phyloP scores from a whole-genome alignment of 148 eudicot species.

The Gaultheria prostrata region DNA sequence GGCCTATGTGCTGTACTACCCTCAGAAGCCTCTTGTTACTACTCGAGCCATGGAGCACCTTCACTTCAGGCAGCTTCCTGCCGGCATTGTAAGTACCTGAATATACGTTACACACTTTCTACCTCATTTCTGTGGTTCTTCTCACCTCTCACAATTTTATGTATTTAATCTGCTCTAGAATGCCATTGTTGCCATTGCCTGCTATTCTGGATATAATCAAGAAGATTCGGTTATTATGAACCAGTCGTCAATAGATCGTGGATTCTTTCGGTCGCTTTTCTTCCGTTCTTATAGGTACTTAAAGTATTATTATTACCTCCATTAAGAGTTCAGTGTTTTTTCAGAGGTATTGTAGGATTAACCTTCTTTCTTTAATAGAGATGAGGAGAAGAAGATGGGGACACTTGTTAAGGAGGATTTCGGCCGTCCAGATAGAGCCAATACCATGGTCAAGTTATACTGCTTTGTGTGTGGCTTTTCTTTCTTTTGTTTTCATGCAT shows the following conservation, averaged over 20 bases:
- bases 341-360: not conserved
- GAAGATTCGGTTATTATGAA: slow-evolving; percentile 99
- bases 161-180: slow-evolving; percentile 41
- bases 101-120: not conserved
- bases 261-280: slow-evolving; percentile 86
- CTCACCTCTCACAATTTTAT: slow-evolving; percentile 10
- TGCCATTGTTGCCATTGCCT: slow-evolving; percentile 93
- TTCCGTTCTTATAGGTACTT: slow-evolving; percentile 89
- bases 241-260: slow-evolving; percentile 95
- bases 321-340: not conserved
- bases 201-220: slow-evolving; percentile 98
- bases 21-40: slow-evolving; percentile 98
- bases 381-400: slow-evolving; percentile 99
- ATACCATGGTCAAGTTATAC: slow-evolving; percentile 62
- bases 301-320: not conserved
- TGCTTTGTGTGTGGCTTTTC: slow-evolving; percentile 1
- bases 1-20: slow-evolving; percentile 96
- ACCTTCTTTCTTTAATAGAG: slow-evolving; percentile 38
- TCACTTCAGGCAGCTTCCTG: slow-evolving; percentile 98
- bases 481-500: not conserved
- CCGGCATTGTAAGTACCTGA: slow-evolving; percentile 67
- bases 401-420: slow-evolving; percentile 93
- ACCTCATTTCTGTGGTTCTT: not conserved
- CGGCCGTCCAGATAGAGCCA: slow-evolving; percentile 90
- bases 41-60: slow-evolving; percentile 99